phyloP scores from a whole-genome alignment of 345 rosid species.

The Pelargonium nanum region DNA sequence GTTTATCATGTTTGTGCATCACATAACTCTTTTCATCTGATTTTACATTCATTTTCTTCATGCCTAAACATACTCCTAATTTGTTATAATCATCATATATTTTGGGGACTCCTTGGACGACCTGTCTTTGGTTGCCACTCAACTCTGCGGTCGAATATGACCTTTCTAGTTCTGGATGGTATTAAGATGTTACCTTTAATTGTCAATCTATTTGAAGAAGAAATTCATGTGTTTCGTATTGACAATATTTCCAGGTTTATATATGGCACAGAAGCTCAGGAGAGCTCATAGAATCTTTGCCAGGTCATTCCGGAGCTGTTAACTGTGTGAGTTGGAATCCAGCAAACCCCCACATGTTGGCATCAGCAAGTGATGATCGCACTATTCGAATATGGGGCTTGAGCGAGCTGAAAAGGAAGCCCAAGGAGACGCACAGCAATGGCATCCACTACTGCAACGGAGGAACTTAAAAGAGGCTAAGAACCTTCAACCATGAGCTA shows the following conservation, averaged over 20 bases:
- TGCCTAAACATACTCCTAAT: too few species aligned
- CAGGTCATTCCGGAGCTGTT: constrained; percentile 62
- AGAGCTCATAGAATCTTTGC: constrained; percentile 37
- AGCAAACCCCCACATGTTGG: constrained; percentile 33
- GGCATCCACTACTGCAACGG: constrained; percentile 22
- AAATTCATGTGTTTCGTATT: not conserved
- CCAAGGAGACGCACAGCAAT: constrained; percentile 8
- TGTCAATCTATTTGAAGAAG: too few species aligned
- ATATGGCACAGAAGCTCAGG: constrained; percentile 48
- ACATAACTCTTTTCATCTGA: too few species aligned
- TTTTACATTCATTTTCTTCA: too few species aligned
- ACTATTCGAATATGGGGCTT: constrained; percentile 63
- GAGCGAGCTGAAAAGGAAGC: constrained; percentile 21
- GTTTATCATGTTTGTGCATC: too few species aligned
- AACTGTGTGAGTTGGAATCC: constrained; percentile 46
- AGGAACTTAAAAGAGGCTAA: constrained; percentile 17
- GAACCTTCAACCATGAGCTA: not conserved
- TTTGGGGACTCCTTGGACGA: not conserved
- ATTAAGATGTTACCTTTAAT: too few species aligned
- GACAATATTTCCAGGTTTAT: constrained; percentile 34
- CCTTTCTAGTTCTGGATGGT: too few species aligned
- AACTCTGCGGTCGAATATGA: too few species aligned
- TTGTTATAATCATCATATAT: too few species aligned
- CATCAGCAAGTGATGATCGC: constrained; percentile 43
- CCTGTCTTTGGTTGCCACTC: too few species aligned